phyloP scores from a whole-genome alignment of 1,284 basidiomycete genomes.

The Trichosporon asahii region DNA sequence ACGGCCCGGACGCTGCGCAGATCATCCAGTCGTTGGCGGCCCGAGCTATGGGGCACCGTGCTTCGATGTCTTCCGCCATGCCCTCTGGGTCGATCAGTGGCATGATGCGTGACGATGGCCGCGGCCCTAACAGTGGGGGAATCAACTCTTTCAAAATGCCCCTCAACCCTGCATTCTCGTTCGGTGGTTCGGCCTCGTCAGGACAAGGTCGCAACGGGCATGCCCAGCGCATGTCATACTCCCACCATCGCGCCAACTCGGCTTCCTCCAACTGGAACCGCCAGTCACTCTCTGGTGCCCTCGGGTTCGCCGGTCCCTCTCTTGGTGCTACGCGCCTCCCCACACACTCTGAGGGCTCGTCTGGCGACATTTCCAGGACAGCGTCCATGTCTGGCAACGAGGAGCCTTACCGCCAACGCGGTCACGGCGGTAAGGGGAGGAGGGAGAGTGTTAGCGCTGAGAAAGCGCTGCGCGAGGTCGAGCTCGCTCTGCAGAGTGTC shows the following conservation, averaged over 20 bases:
- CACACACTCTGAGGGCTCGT: slow-evolving; percentile 38
- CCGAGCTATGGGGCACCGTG: slow-evolving; percentile 49
- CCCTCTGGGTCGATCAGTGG: slow-evolving; percentile 17
- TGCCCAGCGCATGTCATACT: slow-evolving; percentile 20
- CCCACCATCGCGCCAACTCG: slow-evolving; percentile 35
- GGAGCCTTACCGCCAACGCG: slow-evolving; percentile 24
- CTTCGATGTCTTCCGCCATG: slow-evolving; percentile 35
- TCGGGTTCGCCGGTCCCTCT: slow-evolving; percentile 27
- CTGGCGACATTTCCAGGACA: not conserved
- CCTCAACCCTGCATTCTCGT: slow-evolving; percentile 25
- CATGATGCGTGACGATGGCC: slow-evolving; percentile 15
- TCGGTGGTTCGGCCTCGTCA: slow-evolving; percentile 19
- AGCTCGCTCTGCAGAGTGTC: slow-evolving; percentile 64
- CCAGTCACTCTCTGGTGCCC: slow-evolving; percentile 30
- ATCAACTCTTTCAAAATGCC: slow-evolving; percentile 37
- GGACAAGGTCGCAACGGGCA: slow-evolving; percentile 13
- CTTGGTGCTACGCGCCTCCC: slow-evolving; percentile 30
- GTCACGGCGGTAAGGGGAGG: slow-evolving; percentile 20
- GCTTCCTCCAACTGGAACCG: slow-evolving; percentile 38
- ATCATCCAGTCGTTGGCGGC: slow-evolving; percentile 84
- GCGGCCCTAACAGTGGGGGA: slow-evolving; percentile 15
- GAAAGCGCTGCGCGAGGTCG: slow-evolving; percentile 66
- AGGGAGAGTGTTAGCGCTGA: slow-evolving; percentile 55
- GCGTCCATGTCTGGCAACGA: slow-evolving; percentile 28
- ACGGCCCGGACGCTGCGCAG: slow-evolving; percentile 82